Base-by-base conservation (phyloP, 495 filamentous ascomycete genomes). In the Barbatosphaeria neglecta region DNA sequence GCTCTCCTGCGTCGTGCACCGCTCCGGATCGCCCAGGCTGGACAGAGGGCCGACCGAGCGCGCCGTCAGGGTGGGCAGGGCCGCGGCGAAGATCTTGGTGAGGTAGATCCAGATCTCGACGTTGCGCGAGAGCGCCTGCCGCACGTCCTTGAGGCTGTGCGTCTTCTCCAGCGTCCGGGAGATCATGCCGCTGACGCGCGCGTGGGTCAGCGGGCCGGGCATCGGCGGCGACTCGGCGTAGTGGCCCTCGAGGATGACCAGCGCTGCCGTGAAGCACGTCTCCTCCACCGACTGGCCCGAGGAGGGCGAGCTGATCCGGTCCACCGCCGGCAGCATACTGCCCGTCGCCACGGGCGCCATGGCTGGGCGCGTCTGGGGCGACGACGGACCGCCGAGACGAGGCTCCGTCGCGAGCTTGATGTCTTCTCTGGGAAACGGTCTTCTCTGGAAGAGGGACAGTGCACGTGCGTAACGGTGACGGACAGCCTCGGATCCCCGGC, bases 61-160 rank as follows among this genome's bases (percentile, higher is more conserved):
- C 19, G 59, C 56, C 6, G 59, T 64, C 19, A 67, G 31, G 27
- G 52, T 61, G 0, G 62, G 63, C 38, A 67, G 58, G 22, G 62
- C 64, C 22, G 62, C 59, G 17, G 59, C 57, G 46, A 63, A 70
- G 41, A 56, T 59, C 48, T 51, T 60, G 40, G 49, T 54, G 49
- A 89, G 69, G 57, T 81, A 82, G 50, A 82, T 74, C 84, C 84
- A 89, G 44, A 85, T 76, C 44, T 82, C 77, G 27, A 78, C 64
- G 44, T 75, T 77, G 39, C 64, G 57, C 42, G 77, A 59, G 57
- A 85, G 61, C 57, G 66, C 55, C 66, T 84, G 61, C 67, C 75
- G 67, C n/a, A 78, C 73, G 22, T 78, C 70, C 33, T 69, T 68
- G 15, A 63, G 59, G 18, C 64, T 69, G 45, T 73, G 70, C 0